Conservation (phyloP, 768 basidiomycete genomes). For the Mycena metata region DNA sequence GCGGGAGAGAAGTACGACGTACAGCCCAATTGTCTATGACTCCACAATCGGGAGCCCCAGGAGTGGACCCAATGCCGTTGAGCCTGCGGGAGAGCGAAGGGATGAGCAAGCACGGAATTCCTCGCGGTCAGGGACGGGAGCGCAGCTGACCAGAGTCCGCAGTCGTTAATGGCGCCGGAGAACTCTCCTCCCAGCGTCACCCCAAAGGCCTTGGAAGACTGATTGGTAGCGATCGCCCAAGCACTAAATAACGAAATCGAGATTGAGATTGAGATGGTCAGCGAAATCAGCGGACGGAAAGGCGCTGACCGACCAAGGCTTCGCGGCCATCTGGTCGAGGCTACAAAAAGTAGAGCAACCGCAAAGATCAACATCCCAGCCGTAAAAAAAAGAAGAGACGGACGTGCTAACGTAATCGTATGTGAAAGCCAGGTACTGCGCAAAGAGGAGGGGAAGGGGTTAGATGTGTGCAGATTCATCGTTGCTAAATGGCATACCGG, state of each 20-base stretch:
- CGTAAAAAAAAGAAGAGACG: conserved; percentile 34
- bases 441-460: conserved; percentile 28
- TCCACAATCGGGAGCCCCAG: conserved; percentile 52
- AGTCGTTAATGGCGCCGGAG: conserved; percentile 83
- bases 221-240: conserved; percentile 66
- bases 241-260: conserved; percentile 46
- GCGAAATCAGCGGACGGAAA: conserved; percentile 38
- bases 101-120: conserved; percentile 22
- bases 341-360: conserved; percentile 40
- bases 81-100: conserved; percentile 51
- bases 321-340: conserved; percentile 54
- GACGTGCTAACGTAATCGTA: conserved; percentile 56
- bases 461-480: conserved; percentile 42
- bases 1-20: conserved; percentile 35
- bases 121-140: conserved; percentile 34
- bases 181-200: conserved; percentile 88
- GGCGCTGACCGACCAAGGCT: conserved; percentile 57
- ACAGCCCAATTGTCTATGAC: conserved; percentile 62
- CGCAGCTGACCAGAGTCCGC: conserved; percentile 69
- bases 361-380: conserved; percentile 24
- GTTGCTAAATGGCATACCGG: conserved; percentile 68
- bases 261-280: conserved; percentile 26
- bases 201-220: conserved; percentile 81
- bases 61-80: conserved; percentile 59
- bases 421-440: conserved; percentile 61